phyloP scores from a whole-genome alignment of 2,329 filamentous ascomycete species.

The Monosporascus ibericus region DNA sequence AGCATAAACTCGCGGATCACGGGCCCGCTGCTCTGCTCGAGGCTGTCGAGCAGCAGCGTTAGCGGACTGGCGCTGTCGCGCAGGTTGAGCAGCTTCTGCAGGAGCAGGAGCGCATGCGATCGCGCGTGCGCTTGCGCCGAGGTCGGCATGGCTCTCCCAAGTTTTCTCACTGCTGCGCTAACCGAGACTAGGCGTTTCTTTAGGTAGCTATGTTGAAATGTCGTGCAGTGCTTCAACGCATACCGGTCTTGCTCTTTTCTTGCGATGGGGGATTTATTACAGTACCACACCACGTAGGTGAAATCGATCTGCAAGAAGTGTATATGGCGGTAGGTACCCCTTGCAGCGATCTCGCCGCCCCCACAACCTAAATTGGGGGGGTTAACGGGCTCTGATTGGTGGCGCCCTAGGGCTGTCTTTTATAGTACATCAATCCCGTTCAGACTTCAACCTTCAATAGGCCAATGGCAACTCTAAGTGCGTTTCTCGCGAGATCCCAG shows the following conservation, averaged over 20 bases:
- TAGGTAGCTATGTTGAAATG: neutral
- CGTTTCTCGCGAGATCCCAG: too few species aligned
- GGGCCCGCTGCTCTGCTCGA: slow-evolving; percentile 72
- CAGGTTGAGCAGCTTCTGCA: slow-evolving; percentile 74
- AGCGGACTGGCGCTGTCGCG: slow-evolving; percentile 79
- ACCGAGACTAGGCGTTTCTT: neutral
- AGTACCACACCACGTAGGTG: too few species aligned
- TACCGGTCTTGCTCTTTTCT: too few species aligned
- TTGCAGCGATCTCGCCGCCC: neutral
- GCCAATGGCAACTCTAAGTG: too few species aligned
- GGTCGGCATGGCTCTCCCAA: slow-evolving; percentile 42
- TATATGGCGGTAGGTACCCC: neutral
- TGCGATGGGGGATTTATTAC: too few species aligned
- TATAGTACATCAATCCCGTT: too few species aligned
- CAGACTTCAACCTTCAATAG: too few species aligned
- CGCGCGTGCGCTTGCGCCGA: slow-evolving; percentile 60
- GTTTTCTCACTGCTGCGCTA: neutral
- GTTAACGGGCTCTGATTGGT: neutral
- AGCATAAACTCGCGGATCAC: slow-evolving; percentile 68
- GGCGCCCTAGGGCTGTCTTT: neutral
- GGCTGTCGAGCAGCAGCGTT: slow-evolving; percentile 75
- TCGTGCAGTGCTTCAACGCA: too few species aligned
- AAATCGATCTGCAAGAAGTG: too few species aligned
- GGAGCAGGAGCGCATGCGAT: slow-evolving; percentile 76
- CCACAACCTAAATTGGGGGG: neutral